Percentiles rank a stretch among this genome's conserved stretches.
These are phyloP conservation scores for Fagopyrum tataricum DNA, from an alignment of 148 eudicot species.

Conservation along the genomic window DNA sequence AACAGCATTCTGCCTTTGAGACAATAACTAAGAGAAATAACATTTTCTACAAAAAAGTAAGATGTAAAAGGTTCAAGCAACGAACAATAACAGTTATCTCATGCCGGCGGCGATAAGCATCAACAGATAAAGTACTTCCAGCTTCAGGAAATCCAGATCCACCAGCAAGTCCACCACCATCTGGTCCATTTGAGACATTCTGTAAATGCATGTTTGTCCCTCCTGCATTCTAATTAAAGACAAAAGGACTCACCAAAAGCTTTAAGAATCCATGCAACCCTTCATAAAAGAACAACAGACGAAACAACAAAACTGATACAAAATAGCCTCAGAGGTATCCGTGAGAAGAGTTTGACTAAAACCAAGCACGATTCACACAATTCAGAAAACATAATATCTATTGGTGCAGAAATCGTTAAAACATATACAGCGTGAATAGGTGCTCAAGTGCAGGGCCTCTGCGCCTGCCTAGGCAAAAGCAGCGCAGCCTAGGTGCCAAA, in stretches of 20 bases:
- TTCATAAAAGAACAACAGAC: background rate
- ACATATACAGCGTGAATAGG: no score
- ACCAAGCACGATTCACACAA: background rate
- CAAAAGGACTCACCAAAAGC: background rate
- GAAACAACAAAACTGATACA: background rate
- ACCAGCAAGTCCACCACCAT: constrained; percentile 20
- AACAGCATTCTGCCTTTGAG: background rate
- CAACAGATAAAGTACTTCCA: constrained; percentile 49
- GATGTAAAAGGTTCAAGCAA: constrained; percentile 11
- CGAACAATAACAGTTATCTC: constrained; percentile 86
- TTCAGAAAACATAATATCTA: background rate
- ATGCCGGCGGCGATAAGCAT: constrained; percentile 65
- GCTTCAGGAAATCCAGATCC: constrained; percentile 16
- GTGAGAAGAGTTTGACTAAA: background rate
- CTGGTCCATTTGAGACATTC: constrained; percentile 26
- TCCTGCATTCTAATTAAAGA: constrained; percentile 30
- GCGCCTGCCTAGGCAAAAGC: no score
- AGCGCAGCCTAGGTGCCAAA: no score
- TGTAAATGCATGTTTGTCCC: constrained; percentile 24
- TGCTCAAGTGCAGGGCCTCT: no score
- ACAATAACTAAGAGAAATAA: background rate
- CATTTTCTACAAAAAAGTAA: background rate
- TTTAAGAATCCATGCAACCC: background rate
- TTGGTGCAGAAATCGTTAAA: no score
- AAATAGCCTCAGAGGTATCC: background rate